These are phyloP conservation scores for Colletotrichum sp. DNA, from an alignment of 2,329 filamentous ascomycete genomes.

Conservation along the genomic window DNA sequence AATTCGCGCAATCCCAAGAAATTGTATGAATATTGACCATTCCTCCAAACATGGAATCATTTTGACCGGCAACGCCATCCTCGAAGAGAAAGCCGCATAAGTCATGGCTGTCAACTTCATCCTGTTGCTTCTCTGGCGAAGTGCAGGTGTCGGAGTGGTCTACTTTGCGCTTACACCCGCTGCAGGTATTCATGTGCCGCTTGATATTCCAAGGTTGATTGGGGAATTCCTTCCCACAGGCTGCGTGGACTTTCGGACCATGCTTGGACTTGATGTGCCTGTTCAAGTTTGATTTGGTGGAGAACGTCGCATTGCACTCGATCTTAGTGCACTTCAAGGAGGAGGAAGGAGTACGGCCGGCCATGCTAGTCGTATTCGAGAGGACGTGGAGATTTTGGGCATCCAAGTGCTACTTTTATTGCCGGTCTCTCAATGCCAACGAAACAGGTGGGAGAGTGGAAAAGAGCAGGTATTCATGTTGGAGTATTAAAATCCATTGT, in stretches of 20 bases:
- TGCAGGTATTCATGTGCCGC: fast-evolving
- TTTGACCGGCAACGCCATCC: too few species aligned
- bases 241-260: fast-evolving
- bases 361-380: too few species aligned
- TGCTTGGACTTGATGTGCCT: not conserved
- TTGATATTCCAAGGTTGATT: not conserved
- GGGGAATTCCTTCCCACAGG: not conserved
- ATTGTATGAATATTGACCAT: too few species aligned
- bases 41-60: too few species aligned
- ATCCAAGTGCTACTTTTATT: too few species aligned
- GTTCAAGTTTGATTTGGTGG: not conserved
- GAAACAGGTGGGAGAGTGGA: too few species aligned
- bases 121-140: not conserved
- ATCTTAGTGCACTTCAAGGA: fast-evolving
- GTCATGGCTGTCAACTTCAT: not conserved
- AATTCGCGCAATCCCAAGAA: too few species aligned
- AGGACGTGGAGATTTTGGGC: too few species aligned
- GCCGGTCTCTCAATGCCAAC: too few species aligned
- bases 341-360: not conserved
- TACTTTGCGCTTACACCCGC: not conserved
- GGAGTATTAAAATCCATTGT: too few species aligned
- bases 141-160: fast-evolving
- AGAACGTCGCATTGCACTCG: fast-evolving
- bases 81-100: too few species aligned
- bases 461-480: too few species aligned